These are phyloP conservation scores for Leccinum pseudoinsigne DNA, from an alignment of 1,284 basidiomycete genomes.

Conservation along the genomic window DNA sequence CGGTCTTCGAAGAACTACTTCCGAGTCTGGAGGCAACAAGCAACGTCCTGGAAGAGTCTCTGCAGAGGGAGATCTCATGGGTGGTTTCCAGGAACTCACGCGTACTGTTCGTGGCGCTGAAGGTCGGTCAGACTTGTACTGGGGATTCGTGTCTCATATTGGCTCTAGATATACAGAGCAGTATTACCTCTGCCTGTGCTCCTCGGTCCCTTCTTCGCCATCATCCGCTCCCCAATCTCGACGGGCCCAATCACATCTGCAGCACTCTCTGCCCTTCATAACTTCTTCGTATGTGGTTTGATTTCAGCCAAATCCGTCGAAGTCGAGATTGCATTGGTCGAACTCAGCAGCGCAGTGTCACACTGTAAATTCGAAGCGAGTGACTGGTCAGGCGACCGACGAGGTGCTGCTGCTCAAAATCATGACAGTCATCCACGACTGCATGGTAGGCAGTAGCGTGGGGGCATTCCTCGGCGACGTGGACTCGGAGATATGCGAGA, in stretches of 20 bases:
- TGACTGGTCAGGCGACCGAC: constrained; percentile 85
- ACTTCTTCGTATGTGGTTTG: constrained; percentile 80
- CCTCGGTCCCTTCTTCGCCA: constrained; percentile 88
- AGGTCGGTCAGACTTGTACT: constrained; percentile 51
- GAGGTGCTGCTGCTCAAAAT: constrained; percentile 95
- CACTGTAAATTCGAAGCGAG: constrained; percentile 98
- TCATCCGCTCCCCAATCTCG: constrained; percentile 90
- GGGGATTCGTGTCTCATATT: constrained; percentile 18
- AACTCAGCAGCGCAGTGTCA: constrained; percentile 88
- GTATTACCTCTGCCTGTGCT: constrained; percentile 55
- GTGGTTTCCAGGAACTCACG: constrained; percentile 86
- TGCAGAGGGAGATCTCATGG: constrained; percentile 82
- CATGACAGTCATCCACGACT: constrained; percentile 87
- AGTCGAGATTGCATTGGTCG: constrained; percentile 70
- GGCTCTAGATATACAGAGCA: constrained; percentile 53
- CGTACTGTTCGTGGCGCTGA: constrained; percentile 70
- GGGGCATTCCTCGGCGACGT: constrained; percentile 81
- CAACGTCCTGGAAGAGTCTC: constrained; percentile 47
- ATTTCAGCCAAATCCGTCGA: constrained; percentile 53
- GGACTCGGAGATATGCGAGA: constrained; percentile 83
- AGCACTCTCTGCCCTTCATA: constrained; percentile 86
- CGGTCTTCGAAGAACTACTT: constrained; percentile 61
- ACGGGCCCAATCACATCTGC: constrained; percentile 94
- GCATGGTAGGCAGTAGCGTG: constrained; percentile 67
- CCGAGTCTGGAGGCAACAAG: constrained; percentile 36